Evolutionary conservation across 768 basidiomycete species (phyloP).

Genomic region (Amanita phalloides): DNA sequence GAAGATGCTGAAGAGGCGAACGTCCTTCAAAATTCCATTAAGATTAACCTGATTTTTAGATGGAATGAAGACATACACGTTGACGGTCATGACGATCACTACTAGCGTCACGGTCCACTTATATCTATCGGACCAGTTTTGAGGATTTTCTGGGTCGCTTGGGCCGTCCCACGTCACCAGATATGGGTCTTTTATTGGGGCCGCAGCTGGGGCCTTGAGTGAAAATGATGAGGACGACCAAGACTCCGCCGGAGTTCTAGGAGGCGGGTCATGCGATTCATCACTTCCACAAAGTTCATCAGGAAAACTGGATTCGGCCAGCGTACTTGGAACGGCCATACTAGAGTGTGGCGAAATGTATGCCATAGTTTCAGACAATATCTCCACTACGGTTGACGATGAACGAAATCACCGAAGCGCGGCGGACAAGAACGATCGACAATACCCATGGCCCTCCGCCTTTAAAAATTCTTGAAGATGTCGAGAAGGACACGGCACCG

Average conservation of each 20-base stretch:
- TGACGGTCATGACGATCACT: constrained; percentile 37
- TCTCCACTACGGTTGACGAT: no score
- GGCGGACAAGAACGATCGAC: no score
- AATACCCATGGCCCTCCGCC: no score
- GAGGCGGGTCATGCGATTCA: constrained; percentile 15
- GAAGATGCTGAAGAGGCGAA: constrained; percentile 53
- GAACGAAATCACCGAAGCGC: no score
- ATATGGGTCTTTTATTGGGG: not conserved
- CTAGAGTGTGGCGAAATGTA: no score
- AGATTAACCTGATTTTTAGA: not conserved
- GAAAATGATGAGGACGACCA: not conserved
- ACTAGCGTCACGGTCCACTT: constrained; percentile 41
- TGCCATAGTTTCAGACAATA: no score
- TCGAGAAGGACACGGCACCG: no score
- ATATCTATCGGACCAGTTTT: constrained; percentile 33
- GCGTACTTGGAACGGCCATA: no score
- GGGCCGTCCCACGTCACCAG: constrained; percentile 41
- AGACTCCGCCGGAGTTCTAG: constrained; percentile 6
- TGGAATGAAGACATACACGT: constrained; percentile 31
- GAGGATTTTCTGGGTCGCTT: constrained; percentile 43
- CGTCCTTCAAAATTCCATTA: constrained; percentile 22
- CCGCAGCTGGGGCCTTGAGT: no score
- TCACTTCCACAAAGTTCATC: constrained; percentile 4
- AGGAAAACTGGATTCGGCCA: no score
- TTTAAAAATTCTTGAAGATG: no score